Evolutionary conservation across 2,329 filamentous ascomycete genomes (phyloP).

Genomic region (Mycosphaerella sp.): DNA sequence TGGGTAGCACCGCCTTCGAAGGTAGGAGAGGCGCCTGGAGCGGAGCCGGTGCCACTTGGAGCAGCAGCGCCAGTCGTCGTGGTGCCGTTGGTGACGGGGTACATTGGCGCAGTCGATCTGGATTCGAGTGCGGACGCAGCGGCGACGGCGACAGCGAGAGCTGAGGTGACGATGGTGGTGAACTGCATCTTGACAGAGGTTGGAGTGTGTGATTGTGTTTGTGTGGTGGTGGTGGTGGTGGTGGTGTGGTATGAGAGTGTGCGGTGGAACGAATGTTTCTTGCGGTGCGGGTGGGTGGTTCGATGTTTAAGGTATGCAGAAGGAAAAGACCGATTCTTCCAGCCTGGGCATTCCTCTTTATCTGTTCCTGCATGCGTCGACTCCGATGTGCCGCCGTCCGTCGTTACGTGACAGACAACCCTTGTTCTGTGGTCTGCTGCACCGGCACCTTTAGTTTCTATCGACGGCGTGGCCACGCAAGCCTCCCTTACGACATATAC

Average conservation of each 20-base stretch:
- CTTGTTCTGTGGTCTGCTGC: too few relatives aligned
- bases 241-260: neutral
- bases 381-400: neutral
- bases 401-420: too few relatives aligned
- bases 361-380: conserved; percentile 1
- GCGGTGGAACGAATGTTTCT: neutral
- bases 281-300: too few relatives aligned
- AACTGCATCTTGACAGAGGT: conserved; percentile 12
- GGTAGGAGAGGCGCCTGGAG: conserved; percentile 7
- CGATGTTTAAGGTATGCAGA: too few relatives aligned
- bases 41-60: conserved; percentile 11
- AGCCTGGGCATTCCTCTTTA: neutral
- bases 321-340: too few relatives aligned
- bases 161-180: conserved; percentile 13
- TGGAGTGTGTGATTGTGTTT: neutral
- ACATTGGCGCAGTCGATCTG: conserved; percentile 4
- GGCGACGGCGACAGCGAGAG: conserved; percentile 11
- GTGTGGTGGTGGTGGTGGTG: neutral
- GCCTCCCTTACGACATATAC: too few relatives aligned
- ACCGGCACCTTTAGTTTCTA: too few relatives aligned
- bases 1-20: conserved; percentile 6
- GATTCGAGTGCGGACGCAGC: conserved; percentile 4
- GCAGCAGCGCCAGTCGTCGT: conserved; percentile 4
- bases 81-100: conserved; percentile 13
- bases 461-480: conserved; percentile 11